Evolutionary conservation across 495 filamentous ascomycete genomes (phyloP).

Genomic region (Coniosporium apollinis): DNA sequence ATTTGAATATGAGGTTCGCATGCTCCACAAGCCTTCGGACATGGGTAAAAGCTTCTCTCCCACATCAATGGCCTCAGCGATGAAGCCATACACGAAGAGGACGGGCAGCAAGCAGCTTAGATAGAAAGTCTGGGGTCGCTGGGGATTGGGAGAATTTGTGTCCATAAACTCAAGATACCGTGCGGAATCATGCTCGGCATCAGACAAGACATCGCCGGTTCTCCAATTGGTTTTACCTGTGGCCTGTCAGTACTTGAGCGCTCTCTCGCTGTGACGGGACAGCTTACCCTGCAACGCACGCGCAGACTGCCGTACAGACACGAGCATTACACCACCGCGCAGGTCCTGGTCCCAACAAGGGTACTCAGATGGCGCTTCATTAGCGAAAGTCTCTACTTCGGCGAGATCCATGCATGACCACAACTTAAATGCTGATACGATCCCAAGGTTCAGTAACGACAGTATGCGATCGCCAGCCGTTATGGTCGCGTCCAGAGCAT

Average conservation of each 20-base stretch:
- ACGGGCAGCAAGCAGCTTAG: conserved; percentile 53
- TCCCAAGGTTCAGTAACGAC: conserved; percentile 55
- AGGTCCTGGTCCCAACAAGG: conserved; percentile 57
- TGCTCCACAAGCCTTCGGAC: conserved; percentile 50
- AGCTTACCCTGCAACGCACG: conserved; percentile 78
- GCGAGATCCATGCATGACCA: conserved; percentile 58
- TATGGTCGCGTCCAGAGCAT: conserved; percentile 52
- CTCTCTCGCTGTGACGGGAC: no score
- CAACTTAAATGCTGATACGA: conserved; percentile 52
- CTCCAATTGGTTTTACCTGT: no score
- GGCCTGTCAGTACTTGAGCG: no score
- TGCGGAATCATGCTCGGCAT: conserved; percentile 46
- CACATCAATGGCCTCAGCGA: conserved; percentile 48
- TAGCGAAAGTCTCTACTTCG: conserved; percentile 58
- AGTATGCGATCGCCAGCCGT: conserved; percentile 59
- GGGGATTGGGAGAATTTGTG: conserved; percentile 32
- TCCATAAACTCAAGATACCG: conserved; percentile 45
- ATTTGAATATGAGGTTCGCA: conserved; percentile 45
- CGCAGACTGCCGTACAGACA: conserved; percentile 53
- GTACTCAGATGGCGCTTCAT: conserved; percentile 59
- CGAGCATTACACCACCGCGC: conserved; percentile 60
- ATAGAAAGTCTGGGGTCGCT: conserved; percentile 44
- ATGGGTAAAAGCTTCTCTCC: conserved; percentile 44
- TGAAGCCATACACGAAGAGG: conserved; percentile 60
- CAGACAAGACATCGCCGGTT: conserved; percentile 48